These are phyloP conservation scores for Apiospora phragmitis DNA, from an alignment of 2,329 filamentous ascomycete species.

Conservation along the genomic window DNA sequence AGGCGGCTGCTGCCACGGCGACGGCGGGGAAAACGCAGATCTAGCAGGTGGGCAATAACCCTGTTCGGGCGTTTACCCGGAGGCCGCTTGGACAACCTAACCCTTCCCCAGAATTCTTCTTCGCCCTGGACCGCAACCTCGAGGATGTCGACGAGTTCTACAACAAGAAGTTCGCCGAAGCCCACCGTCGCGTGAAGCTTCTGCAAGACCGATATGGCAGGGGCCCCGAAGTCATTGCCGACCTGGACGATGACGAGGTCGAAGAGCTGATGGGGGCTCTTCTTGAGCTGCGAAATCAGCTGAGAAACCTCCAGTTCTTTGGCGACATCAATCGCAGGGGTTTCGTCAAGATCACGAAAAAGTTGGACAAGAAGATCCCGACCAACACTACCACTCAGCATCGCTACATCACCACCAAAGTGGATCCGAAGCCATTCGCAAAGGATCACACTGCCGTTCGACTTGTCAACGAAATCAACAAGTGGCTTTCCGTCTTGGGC, in stretches of 20 bases:
- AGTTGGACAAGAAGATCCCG: conserved; percentile 92
- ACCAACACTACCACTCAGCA: conserved; percentile 70
- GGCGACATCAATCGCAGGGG: conserved; percentile 94
- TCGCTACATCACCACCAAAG: conserved; percentile 85
- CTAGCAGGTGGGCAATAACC: conserved; percentile 73
- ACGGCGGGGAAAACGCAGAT: conserved; percentile 75
- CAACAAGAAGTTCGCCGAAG: conserved; percentile 90
- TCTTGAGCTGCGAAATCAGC: conserved; percentile 81
- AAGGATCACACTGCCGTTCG: conserved; percentile 60
- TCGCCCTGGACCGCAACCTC: conserved; percentile 91
- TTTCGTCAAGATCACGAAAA: conserved; percentile 98
- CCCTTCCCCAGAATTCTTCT: conserved; percentile 79
- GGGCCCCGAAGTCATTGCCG: conserved; percentile 65
- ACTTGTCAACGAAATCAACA: conserved; percentile 70
- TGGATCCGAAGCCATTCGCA: conserved; percentile 85
- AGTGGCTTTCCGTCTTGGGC: conserved; percentile 82
- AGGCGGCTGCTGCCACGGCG: conserved; percentile 66
- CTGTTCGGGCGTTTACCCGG: conserved; percentile 34
- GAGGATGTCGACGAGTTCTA: conserved; percentile 97
- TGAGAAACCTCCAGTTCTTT: conserved; percentile 96
- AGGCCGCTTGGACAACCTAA: conserved; percentile 39
- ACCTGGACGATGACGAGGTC: conserved; percentile 82
- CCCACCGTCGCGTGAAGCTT: conserved; percentile 78
- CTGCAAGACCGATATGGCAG: conserved; percentile 86
- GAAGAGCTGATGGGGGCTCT: conserved; percentile 90